Evolutionary conservation across 768 basidiomycete genomes (phyloP), one percentile per base, ranked within the genome.

Genomic region (Exidia glandulosa): DNA sequence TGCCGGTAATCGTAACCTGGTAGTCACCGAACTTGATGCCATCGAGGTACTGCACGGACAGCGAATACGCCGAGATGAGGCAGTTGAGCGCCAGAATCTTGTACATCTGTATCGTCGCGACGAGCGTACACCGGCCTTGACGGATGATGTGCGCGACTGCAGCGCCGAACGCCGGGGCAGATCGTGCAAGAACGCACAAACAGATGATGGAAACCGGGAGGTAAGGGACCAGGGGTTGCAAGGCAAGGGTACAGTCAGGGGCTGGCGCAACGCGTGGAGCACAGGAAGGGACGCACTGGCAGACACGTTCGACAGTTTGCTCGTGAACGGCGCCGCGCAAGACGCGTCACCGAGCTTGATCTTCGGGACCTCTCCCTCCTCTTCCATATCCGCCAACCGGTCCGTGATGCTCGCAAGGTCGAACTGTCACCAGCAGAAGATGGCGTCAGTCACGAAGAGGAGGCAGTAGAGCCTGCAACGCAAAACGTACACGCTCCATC

Each of bases 21-120:
- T 99, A 99, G 70, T 99, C 96, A 14, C 96, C 96, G 72, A 94
- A 97, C 73, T 98, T 98, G 80, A 99, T 97, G 23, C 96, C 96
- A 64, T 98, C 95, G 2, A 99, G 79, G 69, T 99, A 97, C 71
- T 95, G 94, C 32, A 98, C 96, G 65, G 90, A 94, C 62, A 98
- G 77, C 70, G 91, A 94, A 75, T 95, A 98, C n/a, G 96, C 96
- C 2, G 94, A 95, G 73, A 98, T 99, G 45, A 99, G 77, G 69
- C 96, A 98, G 70, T 98, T 99, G 59, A 99, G 76, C 1, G 95
- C 96, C 36, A 99, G 78, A 65, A 99, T 99, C 77, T 97, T 96
- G 84, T 97, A 99, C 96, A 99, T 99, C 75, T 99, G 96, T 58
- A 95, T 88, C 2, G 96, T 99, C 2, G 96, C 96, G 50, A 98